phyloP scores from a whole-genome alignment of 2,329 filamentous ascomycete genomes.

The Fusarium pseudograminearum region DNA sequence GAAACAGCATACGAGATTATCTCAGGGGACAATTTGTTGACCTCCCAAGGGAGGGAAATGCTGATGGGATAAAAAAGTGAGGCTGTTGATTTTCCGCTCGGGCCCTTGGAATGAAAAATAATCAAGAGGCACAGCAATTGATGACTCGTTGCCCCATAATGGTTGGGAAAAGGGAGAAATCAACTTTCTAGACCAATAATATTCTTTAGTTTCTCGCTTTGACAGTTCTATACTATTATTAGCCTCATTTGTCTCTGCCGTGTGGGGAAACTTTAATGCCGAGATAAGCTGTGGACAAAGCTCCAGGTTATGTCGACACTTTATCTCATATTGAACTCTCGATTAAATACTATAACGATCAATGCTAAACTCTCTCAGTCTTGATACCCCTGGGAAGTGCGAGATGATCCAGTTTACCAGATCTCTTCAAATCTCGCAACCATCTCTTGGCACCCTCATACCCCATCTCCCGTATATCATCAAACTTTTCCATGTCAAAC shows the following conservation, averaged over 20 bases:
- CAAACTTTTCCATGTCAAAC: not conserved
- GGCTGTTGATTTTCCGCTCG: slow-evolving; percentile 3
- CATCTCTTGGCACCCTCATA: not conserved
- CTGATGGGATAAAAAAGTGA: not conserved
- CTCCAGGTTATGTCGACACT: not conserved
- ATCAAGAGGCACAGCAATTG: not conserved
- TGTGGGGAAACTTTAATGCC: not conserved
- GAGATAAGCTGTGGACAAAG: slow-evolving; percentile 11
- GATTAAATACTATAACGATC: too few species aligned
- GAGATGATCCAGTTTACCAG: not conserved
- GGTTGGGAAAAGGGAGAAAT: not conserved
- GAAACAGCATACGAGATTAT: not conserved
- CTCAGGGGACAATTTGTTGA: not conserved
- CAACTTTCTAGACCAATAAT: not conserved
- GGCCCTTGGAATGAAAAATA: slow-evolving; percentile 4
- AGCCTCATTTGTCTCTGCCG: not conserved
- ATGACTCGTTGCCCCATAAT: not conserved
- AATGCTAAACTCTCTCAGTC: not conserved
- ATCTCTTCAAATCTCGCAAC: not conserved
- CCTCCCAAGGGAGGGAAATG: not conserved
- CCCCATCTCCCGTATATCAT: not conserved
- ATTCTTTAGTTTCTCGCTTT: not conserved
- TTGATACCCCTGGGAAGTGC: not conserved
- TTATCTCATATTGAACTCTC: not conserved
- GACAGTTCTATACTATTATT: slow-evolving; percentile 2